A percentile compares a stretch with the other conserved stretches of the same genome.
These are phyloP conservation scores for Hygrocybe coccinea DNA, from an alignment of 768 basidiomycete genomes.

Conservation along the genomic window DNA sequence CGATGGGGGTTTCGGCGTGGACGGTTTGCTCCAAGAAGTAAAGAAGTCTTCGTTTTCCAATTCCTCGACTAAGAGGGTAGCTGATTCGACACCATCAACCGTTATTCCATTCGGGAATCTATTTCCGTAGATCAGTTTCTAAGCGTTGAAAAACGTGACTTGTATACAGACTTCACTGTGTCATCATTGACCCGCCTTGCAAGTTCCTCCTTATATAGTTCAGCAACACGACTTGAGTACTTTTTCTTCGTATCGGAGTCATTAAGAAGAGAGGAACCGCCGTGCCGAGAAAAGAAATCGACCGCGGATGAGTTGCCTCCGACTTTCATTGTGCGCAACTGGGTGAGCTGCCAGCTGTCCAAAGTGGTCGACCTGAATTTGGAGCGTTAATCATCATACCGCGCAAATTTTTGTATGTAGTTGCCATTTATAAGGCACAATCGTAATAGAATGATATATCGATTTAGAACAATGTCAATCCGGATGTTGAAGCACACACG, in stretches of 20 bases:
- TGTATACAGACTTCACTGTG: conserved; percentile 47
- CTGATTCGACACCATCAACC: conserved; percentile 58
- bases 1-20: conserved; percentile 47
- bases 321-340: conserved; percentile 94
- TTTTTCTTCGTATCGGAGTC: conserved; percentile 83
- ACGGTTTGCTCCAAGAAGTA: conserved; percentile 90
- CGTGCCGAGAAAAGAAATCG: conserved; percentile 88
- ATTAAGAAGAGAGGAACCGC: conserved; percentile 62
- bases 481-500: too few relatives aligned
- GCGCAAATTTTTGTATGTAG: neutral
- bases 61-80: conserved; percentile 33
- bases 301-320: conserved; percentile 85
- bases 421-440: too few relatives aligned
- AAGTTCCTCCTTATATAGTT: conserved; percentile 90
- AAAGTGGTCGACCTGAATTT: conserved; percentile 82
- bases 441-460: too few relatives aligned
- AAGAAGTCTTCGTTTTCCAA: conserved; percentile 81
- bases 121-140: conserved; percentile 3
- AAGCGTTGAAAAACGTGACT: neutral
- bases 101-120: conserved; percentile 76
- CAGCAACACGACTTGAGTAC: conserved; percentile 79
- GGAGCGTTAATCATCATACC: conserved; percentile 6
- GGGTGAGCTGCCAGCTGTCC: conserved; percentile 86
- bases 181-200: conserved; percentile 78
- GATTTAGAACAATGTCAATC: too few relatives aligned